These are phyloP conservation scores for Candida dubliniensis DNA, from an alignment of 1,139 yeast genomes.

Conservation along the genomic window DNA sequence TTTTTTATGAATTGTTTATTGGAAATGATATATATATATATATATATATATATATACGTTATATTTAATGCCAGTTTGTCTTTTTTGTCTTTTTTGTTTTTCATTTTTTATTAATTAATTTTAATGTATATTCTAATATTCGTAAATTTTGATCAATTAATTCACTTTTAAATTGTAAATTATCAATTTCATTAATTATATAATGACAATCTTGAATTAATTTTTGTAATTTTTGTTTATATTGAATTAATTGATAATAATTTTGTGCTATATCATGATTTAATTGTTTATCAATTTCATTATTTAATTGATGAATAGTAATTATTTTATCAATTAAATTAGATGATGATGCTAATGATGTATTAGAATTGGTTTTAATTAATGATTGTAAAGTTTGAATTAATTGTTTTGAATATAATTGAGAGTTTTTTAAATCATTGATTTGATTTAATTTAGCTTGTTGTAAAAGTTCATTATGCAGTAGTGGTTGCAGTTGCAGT, in stretches of 20 bases:
- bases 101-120: constrained; percentile 17
- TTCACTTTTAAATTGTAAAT: constrained; percentile 44
- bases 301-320: constrained; percentile 44
- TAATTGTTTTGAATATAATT: constrained; percentile 31
- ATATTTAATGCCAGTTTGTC: not conserved
- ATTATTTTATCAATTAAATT: constrained; percentile 41
- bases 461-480: constrained; percentile 31
- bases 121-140: constrained; percentile 41
- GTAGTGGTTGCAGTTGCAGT: constrained; percentile 8
- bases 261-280: constrained; percentile 27
- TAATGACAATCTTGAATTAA: constrained; percentile 20
- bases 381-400: constrained; percentile 24
- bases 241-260: constrained; percentile 24
- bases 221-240: constrained; percentile 22
- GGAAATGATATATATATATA: not conserved
- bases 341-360: constrained; percentile 19
- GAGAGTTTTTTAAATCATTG: constrained; percentile 28
- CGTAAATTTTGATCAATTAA: constrained; percentile 48
- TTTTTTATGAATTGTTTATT: too few species aligned
- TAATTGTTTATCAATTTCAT: constrained; percentile 28
- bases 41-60: not conserved
- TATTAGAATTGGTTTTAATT: constrained; percentile 27
- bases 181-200: constrained; percentile 26
- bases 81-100: constrained; percentile 5
- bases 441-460: constrained; percentile 41